Conservation (phyloP, 164 flowering plant genomes). For the Chimonanthus salicifolius region DNA sequence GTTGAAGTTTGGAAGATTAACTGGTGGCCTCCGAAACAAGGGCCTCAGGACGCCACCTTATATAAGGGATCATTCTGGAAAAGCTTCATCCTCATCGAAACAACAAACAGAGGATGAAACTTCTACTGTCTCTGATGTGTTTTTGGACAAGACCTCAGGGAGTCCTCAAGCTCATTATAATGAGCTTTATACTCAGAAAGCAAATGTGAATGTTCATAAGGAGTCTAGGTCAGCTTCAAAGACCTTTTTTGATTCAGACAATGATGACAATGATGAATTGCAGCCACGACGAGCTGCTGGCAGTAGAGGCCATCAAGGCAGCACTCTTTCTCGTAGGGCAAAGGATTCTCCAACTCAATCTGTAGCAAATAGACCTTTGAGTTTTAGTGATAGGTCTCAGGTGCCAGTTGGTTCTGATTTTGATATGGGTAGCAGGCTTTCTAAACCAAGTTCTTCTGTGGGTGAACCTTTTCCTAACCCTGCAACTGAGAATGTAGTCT, state of each 20-base stretch:
- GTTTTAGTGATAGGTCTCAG: slow-evolving; percentile 11
- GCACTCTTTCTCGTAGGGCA: slow-evolving; percentile 51
- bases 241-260: slow-evolving; percentile 8
- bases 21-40: slow-evolving; percentile 75
- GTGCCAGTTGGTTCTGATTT: slow-evolving; percentile 17
- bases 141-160: slow-evolving; percentile 12
- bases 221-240: slow-evolving; percentile 12
- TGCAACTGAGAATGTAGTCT: slow-evolving; percentile 1
- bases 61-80: slow-evolving; percentile 18
- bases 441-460: slow-evolving; percentile 14
- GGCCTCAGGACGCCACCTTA: slow-evolving; percentile 47
- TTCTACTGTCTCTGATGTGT: slow-evolving; percentile 10
- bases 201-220: slow-evolving; percentile 8
- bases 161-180: slow-evolving; percentile 12
- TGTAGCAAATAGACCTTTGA: slow-evolving; percentile 11
- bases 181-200: slow-evolving; percentile 19
- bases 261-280: slow-evolving; percentile 27
- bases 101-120: slow-evolving; percentile 17
- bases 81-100: slow-evolving; percentile 18
- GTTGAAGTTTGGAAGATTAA: slow-evolving; percentile 45
- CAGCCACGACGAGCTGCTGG: slow-evolving; percentile 14
- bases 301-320: slow-evolving; percentile 16
- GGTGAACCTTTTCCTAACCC: slow-evolving; percentile 16
- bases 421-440: slow-evolving; percentile 18
- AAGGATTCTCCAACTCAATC: slow-evolving; percentile 30